Evolutionary conservation across 1,284 basidiomycete genomes (phyloP), one percentile per base, ranked within the genome.

Genomic region (Ustilago crameri): DNA sequence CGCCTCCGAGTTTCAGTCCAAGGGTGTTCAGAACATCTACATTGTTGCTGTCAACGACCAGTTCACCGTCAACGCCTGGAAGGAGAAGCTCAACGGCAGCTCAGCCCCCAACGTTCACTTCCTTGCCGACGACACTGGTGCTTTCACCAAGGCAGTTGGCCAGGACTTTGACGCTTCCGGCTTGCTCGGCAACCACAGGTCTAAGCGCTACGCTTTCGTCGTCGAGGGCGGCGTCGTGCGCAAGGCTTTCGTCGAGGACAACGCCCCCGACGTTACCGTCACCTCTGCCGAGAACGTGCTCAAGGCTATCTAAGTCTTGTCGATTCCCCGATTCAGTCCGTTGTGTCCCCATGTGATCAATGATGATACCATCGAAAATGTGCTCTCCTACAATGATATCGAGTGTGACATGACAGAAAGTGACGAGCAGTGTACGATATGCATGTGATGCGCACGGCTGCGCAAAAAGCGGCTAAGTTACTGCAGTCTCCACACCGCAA

Each of bases 41-140:
- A 66, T 80, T 35, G 78, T 81, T 12, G 66, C 80, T 22, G 75
- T 81, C 50, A 82, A 81, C 70, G 80, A 80, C 51, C 65, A 65
- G 23, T 81, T 82, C 62, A 75, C 74, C 40, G 76, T 68, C 20
- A 54, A 74, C 43, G 80, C 80, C 10, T 82, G 81, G 81, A 79
- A 78, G 60, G 75, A 82, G 64, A 75, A 81, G 61, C 66, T 81
- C 20, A 75, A 67, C 34, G 68, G 70, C 20, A 42, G 48, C 14
- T 50, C 42, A 7, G 50, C 63, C 8, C 40, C 72, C 46, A 67
- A 67, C 44, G 71, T 82, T 22, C 76, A 77, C 67, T 76, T 82
- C 67, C 61, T 82, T 3, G 69, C 78, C 43, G 80, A 82, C 48
- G 80, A 82, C 64, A 77, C 76, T 18, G 78, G 75, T 23, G 75